A percentile compares a stretch with the other conserved stretches of the same genome.
Evolutionary conservation across 2,329 filamentous ascomycete genomes (phyloP).

Genomic region (Juglanconis juglandina): DNA sequence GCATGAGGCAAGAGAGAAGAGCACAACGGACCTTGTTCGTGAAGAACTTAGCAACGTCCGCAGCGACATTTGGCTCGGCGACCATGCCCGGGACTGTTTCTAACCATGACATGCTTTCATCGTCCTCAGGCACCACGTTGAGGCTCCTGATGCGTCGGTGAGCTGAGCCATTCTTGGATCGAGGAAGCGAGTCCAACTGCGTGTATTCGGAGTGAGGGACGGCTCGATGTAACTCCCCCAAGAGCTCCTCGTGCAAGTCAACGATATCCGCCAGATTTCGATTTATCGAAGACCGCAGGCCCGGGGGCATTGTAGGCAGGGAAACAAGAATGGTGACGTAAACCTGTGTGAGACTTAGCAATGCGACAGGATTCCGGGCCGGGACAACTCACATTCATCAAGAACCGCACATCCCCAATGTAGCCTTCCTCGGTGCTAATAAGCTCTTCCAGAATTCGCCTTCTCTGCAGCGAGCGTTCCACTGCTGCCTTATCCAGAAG

Average conservation of each 20-base stretch:
- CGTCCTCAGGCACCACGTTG: constrained; percentile 42
- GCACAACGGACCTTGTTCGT: constrained; percentile 46
- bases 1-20: background rate
- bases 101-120: constrained; percentile 37
- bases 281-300: constrained; percentile 70
- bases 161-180: constrained; percentile 19
- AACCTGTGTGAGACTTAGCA: constrained; percentile 46
- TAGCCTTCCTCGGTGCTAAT: constrained; percentile 85
- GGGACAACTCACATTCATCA: constrained; percentile 67
- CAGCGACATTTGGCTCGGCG: constrained; percentile 57
- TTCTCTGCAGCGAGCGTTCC: constrained; percentile 69
- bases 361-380: background rate
- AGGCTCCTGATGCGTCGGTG: constrained; percentile 49
- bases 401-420: constrained; percentile 78
- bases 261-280: constrained; percentile 76
- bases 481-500: constrained; percentile 65
- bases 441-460: constrained; percentile 79
- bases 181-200: constrained; percentile 35
- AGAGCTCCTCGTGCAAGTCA: constrained; percentile 76
- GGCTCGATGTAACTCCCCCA: constrained; percentile 67
- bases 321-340: constrained; percentile 73
- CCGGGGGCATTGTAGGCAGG: constrained; percentile 61
- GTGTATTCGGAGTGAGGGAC: constrained; percentile 67
- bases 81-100: constrained; percentile 49
- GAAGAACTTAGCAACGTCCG: constrained; percentile 60